Base-by-base conservation (phyloP, 1,284 basidiomycete species). In the Heterobasidion annosum region DNA sequence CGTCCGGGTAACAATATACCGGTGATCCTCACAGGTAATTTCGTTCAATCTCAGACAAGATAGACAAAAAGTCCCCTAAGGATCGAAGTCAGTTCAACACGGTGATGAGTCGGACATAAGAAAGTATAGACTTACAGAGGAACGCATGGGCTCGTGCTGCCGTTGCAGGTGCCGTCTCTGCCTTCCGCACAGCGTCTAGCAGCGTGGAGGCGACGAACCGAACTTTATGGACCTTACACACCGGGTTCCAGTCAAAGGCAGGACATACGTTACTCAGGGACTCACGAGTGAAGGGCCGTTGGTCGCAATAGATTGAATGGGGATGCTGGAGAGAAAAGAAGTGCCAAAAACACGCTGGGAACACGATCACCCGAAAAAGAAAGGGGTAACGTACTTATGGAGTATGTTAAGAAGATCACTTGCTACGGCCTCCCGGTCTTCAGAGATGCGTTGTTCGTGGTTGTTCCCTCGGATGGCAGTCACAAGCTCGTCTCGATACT, bases 231-330 rank as follows among this genome's bases (percentile, higher is more conserved):
- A 93, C 88, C 83, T 78, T 52, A 51, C 48, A 62, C 55, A 52
- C 47, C 48, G 48, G 46, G 33, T 34, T 47, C 47, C 18, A 42
- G 46, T 34, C 47, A 19, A 52, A 13, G 40, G 44, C 50, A 43
- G 13, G 43, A 47, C 42, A 51, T 34, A 8, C 25, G 37, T 34
- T 12, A 33, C 10, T 12, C 6, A 16, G 15, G 35, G 33, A 19
- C 78, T 67, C 58, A 85, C 88, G 71, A 90, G 70, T 56, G 85
- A 88, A 3, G 87, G 83, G 9, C 88, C 89, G 65, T 93, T 94
- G 48, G 91, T 91, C 8, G 91, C 91, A 62, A 93, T 92, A 25
- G 88, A 90, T 67, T 92, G 90, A 56, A 93, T 92, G 7, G 91
- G 91, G 61, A 93, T 93, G 64, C 88, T 91, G 61, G 49, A 61